These are phyloP conservation scores for Drechslerella stenobrocha DNA, from an alignment of 2,329 filamentous ascomycete species.

Conservation along the genomic window DNA sequence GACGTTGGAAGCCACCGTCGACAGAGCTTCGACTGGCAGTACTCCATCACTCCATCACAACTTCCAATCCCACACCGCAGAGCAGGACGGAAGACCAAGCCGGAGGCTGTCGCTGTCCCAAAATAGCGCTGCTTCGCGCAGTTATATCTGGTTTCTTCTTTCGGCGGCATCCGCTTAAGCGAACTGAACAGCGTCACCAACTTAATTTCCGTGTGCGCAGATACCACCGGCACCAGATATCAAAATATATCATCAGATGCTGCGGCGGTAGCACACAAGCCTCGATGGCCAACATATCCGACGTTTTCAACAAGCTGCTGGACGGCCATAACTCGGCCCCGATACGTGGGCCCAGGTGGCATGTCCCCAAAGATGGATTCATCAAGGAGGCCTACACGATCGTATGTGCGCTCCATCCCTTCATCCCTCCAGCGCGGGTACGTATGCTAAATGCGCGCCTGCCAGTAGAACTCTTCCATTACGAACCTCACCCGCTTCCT, in stretches of 20 bases:
- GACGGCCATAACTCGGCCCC: conserved; percentile 40
- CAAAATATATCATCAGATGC: conserved; percentile 18
- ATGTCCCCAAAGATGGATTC: conserved; percentile 72
- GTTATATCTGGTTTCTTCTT: conserved; percentile 8
- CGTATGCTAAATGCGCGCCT: background rate
- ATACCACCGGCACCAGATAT: background rate
- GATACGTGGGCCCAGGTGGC: conserved; percentile 48
- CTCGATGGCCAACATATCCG: conserved; percentile 47
- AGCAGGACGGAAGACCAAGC: background rate
- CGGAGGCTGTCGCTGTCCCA: background rate
- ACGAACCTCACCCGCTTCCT: conserved; percentile 77
- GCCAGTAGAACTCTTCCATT: conserved; percentile 76
- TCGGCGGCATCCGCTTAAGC: conserved; percentile 12
- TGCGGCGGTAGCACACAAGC: conserved; percentile 39
- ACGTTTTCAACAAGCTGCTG: conserved; percentile 40
- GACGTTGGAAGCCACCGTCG: background rate
- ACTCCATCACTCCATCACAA: background rate
- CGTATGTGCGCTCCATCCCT: conserved; percentile 59
- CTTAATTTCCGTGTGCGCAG: conserved; percentile 5
- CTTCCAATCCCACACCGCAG: background rate
- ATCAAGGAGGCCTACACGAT: conserved; percentile 93
- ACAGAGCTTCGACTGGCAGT: background rate
- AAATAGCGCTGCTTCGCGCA: conserved; percentile 4
- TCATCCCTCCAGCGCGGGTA: background rate
- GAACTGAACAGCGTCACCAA: conserved; percentile 46